Evolutionary conservation across 2,329 filamentous ascomycete species (phyloP), one percentile per base, ranked within the genome.

Genomic region (Colletotrichum sidae): DNA sequence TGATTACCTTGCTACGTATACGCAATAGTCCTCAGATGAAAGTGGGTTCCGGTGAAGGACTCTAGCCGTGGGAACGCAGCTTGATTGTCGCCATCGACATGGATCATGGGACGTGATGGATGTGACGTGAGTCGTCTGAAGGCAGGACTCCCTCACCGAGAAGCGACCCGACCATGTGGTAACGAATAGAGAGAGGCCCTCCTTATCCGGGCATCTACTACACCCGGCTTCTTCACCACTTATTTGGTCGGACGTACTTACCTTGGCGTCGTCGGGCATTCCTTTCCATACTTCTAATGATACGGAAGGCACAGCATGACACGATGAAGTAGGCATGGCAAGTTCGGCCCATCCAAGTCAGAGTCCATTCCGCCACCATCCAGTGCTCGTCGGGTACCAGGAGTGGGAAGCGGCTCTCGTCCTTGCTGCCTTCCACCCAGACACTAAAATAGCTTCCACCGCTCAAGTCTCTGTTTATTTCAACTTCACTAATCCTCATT

Each of bases 71-170:
- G 15, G 37, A 9, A 50, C 38, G 15, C 25, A 55, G 11, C 4
- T 12, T n/a, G 6, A 8, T 34, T n/a, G 15, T 34, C 13, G 9
- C 25, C 33, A 7, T 13, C 13, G 55, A 46, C 37, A 54, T 53
- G 37, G 55, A 37, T 41, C 7, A 34, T 46, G 12, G 39, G 12
- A 9, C 10, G 49, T 52, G n/a, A 46, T 49, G 38, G 47, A 55
- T 67, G 69, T 67, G 68, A 60, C 56, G 45, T 53, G 60, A 69
- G 55, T 60, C 60, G 60, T 46, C 55, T 39, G 25, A 60, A 63
- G 72, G 67, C 60, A 61, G 63, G 12, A 9, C 17, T 35, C 35
- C 60, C 68, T 71, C 72, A 70, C 70, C 67, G 68, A 67, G 68
- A 70, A 25, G 44, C 37, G 64, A 71, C 69, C 64, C 64, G 60